Evolutionary conservation across 2,329 filamentous ascomycete genomes (phyloP).

Genomic region (Albifimbria verrucaria): DNA sequence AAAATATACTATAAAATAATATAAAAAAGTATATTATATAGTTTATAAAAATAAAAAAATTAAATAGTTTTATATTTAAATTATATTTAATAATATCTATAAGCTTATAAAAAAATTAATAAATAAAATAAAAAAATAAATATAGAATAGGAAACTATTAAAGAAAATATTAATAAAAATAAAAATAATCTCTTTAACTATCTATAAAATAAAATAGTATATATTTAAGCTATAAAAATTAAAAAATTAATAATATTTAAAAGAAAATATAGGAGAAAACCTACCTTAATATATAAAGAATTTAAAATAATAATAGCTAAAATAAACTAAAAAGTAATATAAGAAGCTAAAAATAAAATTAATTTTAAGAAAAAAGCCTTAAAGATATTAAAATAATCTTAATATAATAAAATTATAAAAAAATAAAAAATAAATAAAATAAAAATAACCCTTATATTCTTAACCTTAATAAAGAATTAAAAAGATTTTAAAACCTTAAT

Average conservation of each 20-base stretch:
- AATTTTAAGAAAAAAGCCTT: not conserved
- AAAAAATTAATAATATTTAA: not conserved
- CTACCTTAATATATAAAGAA: not conserved
- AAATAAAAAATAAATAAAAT: not conserved
- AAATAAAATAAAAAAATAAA: not conserved
- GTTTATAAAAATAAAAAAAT: not conserved
- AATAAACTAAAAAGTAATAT: no score
- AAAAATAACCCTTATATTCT: not conserved
- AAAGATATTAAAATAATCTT: not conserved
- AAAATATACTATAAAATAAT: not conserved
- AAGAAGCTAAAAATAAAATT: not conserved
- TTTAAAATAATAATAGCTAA: not conserved
- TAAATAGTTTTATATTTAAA: not conserved
- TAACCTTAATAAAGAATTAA: not conserved
- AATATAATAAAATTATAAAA: not conserved
- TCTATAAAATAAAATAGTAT: not conserved
- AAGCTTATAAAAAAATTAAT: no score
- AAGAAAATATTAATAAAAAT: not conserved
- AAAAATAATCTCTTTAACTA: not conserved
- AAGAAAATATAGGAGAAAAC: not conserved
- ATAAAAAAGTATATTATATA: not conserved
- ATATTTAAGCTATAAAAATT: not conserved
- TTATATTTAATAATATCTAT: not conserved
- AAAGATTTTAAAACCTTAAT: not conserved
- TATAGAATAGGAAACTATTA: no score